Conservation (phyloP, 2,329 filamentous ascomycete species). For the Chrysoporthe cubensis region DNA sequence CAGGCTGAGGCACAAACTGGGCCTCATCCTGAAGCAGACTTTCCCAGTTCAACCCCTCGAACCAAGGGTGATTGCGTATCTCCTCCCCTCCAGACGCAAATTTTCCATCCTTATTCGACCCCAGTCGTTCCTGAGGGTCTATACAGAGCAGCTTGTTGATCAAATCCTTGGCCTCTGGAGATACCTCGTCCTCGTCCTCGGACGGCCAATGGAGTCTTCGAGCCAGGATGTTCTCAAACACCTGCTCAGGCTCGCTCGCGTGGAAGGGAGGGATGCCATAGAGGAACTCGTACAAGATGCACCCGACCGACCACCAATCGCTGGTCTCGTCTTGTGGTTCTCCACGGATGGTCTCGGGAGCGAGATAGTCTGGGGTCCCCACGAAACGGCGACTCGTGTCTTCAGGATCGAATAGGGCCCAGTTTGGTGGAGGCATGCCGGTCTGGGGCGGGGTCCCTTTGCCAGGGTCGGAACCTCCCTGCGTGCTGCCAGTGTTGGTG, state of each 20-base stretch:
- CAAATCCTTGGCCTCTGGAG: conserved; percentile 86
- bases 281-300: conserved; percentile 95
- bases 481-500: conserved; percentile 48
- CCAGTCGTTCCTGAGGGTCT: conserved; percentile 79
- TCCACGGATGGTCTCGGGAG: conserved; percentile 94
- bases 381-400: conserved; percentile 93
- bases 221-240: conserved; percentile 94
- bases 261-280: conserved; percentile 95
- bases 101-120: conserved; percentile 83
- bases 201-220: conserved; percentile 93
- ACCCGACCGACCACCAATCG: conserved; percentile 99
- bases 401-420: conserved; percentile 93
- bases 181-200: conserved; percentile 77
- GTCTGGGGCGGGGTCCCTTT: conserved; percentile 65
- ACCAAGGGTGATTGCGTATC: conserved; percentile 89
- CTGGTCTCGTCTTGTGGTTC: conserved; percentile 96
- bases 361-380: conserved; percentile 94
- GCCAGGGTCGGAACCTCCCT: conserved; percentile 51
- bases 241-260: conserved; percentile 83
- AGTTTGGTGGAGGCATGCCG: conserved; percentile 82
- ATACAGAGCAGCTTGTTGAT: conserved; percentile 91
- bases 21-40: conserved; percentile 92
- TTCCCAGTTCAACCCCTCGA: conserved; percentile 85
- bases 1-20: conserved; percentile 88
- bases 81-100: conserved; percentile 85